A percentile compares a stretch with the other conserved stretches of the same genome.
phyloP scores from a whole-genome alignment of 1,284 basidiomycete genomes.

The Cutaneotrichosporon cavernicola region DNA sequence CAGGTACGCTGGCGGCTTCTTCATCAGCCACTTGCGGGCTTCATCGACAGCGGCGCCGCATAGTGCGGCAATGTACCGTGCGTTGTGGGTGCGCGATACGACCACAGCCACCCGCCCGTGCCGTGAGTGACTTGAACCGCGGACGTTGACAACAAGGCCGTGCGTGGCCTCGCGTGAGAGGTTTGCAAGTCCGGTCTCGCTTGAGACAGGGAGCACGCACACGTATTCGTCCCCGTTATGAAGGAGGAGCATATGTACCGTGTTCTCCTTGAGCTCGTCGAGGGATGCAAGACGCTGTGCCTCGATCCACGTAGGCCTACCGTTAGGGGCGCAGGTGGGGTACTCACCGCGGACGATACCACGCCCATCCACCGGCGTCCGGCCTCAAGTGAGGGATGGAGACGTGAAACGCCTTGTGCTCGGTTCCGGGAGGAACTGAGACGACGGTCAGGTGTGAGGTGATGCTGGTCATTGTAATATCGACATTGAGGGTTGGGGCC shows the following conservation, averaged over 20 bases:
- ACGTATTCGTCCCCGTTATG: conserved; percentile 3
- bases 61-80: neutral
- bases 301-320: conserved; percentile 22
- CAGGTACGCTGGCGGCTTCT: neutral
- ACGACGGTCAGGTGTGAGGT: neutral
- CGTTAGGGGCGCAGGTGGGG: neutral
- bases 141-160: conserved; percentile 4
- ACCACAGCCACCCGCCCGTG: conserved; percentile 5
- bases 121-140: neutral
- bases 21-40: conserved; percentile 10
- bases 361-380: conserved; percentile 10
- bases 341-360: conserved; percentile 15
- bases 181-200: conserved; percentile 6
- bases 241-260: conserved; percentile 17
- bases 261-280: conserved; percentile 1
- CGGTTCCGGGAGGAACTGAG: neutral
- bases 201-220: conserved; percentile 17
- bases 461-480: neutral
- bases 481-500: neutral
- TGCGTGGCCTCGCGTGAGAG: neutral
- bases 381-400: neutral
- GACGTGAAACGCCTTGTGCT: conserved; percentile 6
- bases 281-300: conserved; percentile 7
- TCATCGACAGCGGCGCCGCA: conserved; percentile 1
- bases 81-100: neutral